Conservation (phyloP, 805 yeast species). For the Suhomyces sp. region DNA sequence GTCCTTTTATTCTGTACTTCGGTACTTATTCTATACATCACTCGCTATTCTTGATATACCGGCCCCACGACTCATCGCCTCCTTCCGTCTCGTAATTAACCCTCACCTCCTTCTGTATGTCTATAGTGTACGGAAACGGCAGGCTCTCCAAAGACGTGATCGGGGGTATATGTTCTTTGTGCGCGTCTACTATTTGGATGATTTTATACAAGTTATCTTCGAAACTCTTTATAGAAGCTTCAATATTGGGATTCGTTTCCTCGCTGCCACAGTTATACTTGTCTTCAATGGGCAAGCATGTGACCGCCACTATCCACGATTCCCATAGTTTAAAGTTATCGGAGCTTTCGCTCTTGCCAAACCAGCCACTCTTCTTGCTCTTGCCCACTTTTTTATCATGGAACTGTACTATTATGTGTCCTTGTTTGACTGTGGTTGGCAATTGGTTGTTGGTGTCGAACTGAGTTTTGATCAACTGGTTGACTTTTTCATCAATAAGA, state of each 20-base stretch:
- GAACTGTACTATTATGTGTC: conserved; percentile 38
- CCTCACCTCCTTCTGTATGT: conserved; percentile 15
- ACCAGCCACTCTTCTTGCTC: conserved; percentile 51
- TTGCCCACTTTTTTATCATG: conserved; percentile 37
- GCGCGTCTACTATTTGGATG: conserved; percentile 50
- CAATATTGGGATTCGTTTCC: conserved; percentile 22
- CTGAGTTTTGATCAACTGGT: conserved; percentile 27
- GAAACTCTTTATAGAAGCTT: conserved; percentile 37
- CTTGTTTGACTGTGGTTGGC: conserved; percentile 16
- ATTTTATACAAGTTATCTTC: conserved; percentile 44
- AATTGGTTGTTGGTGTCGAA: conserved; percentile 18
- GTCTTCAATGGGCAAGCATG: conserved; percentile 35
- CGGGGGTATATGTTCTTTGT: conserved; percentile 71
- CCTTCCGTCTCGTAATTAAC: conserved; percentile 6
- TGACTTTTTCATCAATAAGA: conserved; percentile 35
- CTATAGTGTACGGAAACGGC: conserved; percentile 57
- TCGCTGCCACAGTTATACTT: neutral
- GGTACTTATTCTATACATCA: neutral
- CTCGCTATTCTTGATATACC: conserved; percentile 19
- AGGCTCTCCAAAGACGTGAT: conserved; percentile 61
- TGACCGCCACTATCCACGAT: conserved; percentile 58
- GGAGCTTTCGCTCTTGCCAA: conserved; percentile 33
- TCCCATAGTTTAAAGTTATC: conserved; percentile 63
- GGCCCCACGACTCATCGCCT: conserved; percentile 41
- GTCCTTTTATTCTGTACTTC: too few species aligned